Conservation (phyloP, 169 alveolate genomes). For the Perkinsus chesapeaki region DNA sequence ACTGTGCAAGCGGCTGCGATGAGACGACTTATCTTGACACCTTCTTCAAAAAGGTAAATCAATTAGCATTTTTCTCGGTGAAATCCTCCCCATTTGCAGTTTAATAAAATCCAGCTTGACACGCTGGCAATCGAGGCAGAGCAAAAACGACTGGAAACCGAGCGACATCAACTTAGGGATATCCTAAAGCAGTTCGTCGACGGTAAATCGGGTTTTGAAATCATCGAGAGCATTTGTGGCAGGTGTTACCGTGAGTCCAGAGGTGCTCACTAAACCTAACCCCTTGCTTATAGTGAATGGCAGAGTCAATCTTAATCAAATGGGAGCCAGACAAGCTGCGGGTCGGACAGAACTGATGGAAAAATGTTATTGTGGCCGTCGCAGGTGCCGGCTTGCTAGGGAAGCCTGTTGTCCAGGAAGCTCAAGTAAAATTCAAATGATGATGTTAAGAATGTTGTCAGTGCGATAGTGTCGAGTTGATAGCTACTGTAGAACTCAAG, state of each 20-base stretch:
- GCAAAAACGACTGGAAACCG: constrained; percentile 65
- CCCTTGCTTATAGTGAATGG: constrained; percentile 48
- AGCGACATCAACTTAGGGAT: constrained; percentile 62
- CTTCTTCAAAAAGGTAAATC: constrained; percentile 53
- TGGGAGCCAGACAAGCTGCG: constrained; percentile 19
- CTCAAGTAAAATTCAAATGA: constrained; percentile 13
- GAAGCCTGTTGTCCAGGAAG: constrained; percentile 28
- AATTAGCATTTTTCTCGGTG: neutral
- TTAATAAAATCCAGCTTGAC: constrained; percentile 72
- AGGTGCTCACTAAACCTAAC: constrained; percentile 49
- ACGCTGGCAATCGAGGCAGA: constrained; percentile 72
- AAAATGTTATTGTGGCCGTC: neutral
- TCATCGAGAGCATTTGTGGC: neutral
- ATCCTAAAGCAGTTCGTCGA: constrained; percentile 74
- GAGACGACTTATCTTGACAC: constrained; percentile 66
- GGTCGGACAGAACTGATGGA: constrained; percentile 21
- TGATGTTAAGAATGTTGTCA: neutral
- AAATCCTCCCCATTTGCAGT: constrained; percentile 32
- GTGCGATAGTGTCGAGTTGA: neutral
- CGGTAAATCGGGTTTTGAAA: constrained; percentile 26
- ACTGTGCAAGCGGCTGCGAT: constrained; percentile 39
- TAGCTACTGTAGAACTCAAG: neutral
- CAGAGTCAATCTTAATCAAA: constrained; percentile 16
- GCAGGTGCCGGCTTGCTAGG: neutral
- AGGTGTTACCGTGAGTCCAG: constrained; percentile 70